phyloP scores from a whole-genome alignment of 768 basidiomycete genomes.

The Tulasnella sp. region DNA sequence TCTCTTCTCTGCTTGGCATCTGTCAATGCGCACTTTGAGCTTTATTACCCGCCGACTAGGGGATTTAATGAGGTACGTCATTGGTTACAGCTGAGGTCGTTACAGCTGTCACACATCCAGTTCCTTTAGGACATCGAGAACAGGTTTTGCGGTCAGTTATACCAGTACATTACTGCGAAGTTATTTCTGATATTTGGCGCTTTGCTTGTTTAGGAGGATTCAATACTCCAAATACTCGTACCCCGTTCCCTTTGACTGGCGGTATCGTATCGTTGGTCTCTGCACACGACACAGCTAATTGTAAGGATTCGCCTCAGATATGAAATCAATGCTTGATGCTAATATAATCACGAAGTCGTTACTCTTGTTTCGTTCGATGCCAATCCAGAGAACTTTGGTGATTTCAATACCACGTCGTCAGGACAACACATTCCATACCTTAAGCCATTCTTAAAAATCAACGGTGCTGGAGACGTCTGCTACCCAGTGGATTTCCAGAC shows the following conservation, averaged over 20 bases:
- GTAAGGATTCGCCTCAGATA: conserved; percentile 29
- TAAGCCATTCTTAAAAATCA: conserved; percentile 37
- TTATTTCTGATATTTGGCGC: background rate
- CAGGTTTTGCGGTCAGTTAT: conserved; percentile 49
- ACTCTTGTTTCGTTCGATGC: conserved; percentile 33
- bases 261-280: conserved; percentile 52
- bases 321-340: background rate
- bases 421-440: conserved; percentile 27
- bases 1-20: conserved; percentile 24
- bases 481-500: conserved; percentile 48
- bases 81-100: conserved; percentile 26
- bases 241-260: conserved; percentile 49
- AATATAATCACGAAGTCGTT: conserved; percentile 22
- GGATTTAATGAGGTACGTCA: conserved; percentile 47
- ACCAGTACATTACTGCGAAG: background rate
- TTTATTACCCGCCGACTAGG: conserved; percentile 60
- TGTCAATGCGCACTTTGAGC: conserved; percentile 63
- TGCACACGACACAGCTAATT: conserved; percentile 48
- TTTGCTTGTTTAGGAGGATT: conserved; percentile 47
- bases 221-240: conserved; percentile 40
- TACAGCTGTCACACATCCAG: background rate
- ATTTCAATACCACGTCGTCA: conserved; percentile 40
- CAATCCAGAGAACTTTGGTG: conserved; percentile 49
- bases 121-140: conserved; percentile 25
- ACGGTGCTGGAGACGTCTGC: conserved; percentile 52